Conservation (phyloP, 2,329 filamentous ascomycete species). For the Calonectria henricotiae region DNA sequence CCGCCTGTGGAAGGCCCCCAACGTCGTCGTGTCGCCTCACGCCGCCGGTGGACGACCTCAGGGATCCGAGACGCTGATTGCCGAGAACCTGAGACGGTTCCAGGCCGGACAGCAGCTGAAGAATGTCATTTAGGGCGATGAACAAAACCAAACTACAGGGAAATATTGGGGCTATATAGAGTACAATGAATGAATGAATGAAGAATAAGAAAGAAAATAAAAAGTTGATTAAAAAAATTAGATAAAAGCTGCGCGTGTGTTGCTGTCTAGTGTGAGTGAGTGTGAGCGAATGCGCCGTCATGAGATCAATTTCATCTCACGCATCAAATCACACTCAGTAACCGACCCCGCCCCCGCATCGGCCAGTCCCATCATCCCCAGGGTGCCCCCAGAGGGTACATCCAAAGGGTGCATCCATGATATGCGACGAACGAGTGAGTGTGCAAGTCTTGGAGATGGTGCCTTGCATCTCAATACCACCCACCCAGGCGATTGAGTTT, state of each 20-base stretch:
- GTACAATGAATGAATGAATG: constrained; percentile 9
- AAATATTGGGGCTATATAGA: constrained; percentile 32
- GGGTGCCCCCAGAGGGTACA: background rate
- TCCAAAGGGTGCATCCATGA: constrained; percentile 10
- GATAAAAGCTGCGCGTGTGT: too few species aligned
- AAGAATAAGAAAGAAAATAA: constrained; percentile 10
- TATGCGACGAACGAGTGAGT: too few species aligned
- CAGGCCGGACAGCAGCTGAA: constrained; percentile 73
- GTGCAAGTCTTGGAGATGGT: constrained; percentile 2
- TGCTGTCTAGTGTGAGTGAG: background rate
- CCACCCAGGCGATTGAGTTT: background rate
- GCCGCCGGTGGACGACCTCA: constrained; percentile 75
- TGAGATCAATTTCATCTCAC: constrained; percentile 6
- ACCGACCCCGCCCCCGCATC: constrained; percentile 18
- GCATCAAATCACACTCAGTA: background rate
- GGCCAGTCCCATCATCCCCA: background rate
- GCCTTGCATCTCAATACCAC: constrained; percentile 23
- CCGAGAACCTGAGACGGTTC: constrained; percentile 74
- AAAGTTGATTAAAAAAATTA: constrained; percentile 3
- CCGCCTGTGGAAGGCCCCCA: constrained; percentile 68
- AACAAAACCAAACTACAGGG: constrained; percentile 24
- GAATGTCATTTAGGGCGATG: constrained; percentile 62
- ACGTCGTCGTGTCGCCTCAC: constrained; percentile 71
- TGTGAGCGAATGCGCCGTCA: background rate
- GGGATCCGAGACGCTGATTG: constrained; percentile 73